Evolutionary conservation across 768 basidiomycete species (phyloP), one percentile per base, ranked within the genome.

Genomic region (Crucibulum laeve): DNA sequence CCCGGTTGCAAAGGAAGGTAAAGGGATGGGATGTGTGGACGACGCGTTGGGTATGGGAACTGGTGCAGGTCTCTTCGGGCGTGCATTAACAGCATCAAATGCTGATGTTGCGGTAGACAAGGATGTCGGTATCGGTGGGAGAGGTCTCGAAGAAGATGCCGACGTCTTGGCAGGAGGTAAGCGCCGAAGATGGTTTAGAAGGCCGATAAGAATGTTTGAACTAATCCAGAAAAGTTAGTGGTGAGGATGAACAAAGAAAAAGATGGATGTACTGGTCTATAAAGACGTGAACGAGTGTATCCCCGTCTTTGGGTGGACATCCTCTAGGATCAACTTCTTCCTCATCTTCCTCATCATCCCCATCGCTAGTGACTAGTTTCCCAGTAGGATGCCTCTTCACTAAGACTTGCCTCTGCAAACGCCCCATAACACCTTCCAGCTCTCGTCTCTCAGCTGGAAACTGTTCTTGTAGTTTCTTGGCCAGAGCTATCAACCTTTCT

Each of bases 181-280:
- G 43, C 74, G 79, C 57, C 79, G 82, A 40, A 86, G 61, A 60
- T 84, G 79, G 22, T 73, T 77, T n/a, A 91, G 59, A 43, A 91
- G 74, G 25, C 90, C 90, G 47, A 93, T 82, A 36, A 92, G 76
- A 49, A 93, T 91, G 57, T 93, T 93, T 13, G 90, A 92, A 52
- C 90, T 91, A 52, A n/a, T n/a, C n/a, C n/a, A n/a, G 37, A 47
- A 19, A 70, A 56, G 48, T 72, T 37, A 22, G 28, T 4, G 24
- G 48, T 42, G 22, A n/a, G 36, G n/a, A 22, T 13, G 21, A n/a
- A 11, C 17, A 28, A 38, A 30, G 50, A 40, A 49, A 21, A 38
- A 47, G 38, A 46, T 43, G 38, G 45, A 73, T 74, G 45, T 49
- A 81, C 79, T 81, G 79, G 55, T 82, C 80, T 50, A 82, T 68